These are phyloP conservation scores for Gossypium raimondii DNA, from an alignment of 345 rosid genomes.

Conservation along the genomic window DNA sequence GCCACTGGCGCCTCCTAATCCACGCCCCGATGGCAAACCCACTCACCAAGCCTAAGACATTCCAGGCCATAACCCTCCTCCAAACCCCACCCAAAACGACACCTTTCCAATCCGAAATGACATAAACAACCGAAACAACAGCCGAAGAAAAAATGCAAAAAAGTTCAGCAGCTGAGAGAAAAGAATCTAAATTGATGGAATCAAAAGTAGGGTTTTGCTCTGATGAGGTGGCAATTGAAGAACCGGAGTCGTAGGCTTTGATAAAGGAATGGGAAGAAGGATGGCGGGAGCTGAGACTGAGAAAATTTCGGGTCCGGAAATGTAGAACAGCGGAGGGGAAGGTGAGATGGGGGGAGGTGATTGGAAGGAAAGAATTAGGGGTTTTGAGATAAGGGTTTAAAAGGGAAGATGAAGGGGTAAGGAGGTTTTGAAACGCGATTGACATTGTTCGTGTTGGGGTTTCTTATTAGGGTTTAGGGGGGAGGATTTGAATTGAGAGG, in stretches of 20 bases:
- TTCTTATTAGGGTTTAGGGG: slow-evolving; percentile 6
- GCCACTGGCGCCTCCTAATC: slow-evolving; percentile 79
- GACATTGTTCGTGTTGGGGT: slow-evolving; percentile 25
- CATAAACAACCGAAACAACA: slow-evolving; percentile 37
- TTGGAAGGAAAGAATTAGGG: slow-evolving; percentile 25
- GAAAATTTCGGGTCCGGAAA: slow-evolving; percentile 9
- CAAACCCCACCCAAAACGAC: slow-evolving; percentile 43
- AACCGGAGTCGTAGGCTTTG: slow-evolving; percentile 28
- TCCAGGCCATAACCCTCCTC: slow-evolving; percentile 48
- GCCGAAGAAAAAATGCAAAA: slow-evolving; percentile 61
- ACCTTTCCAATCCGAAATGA: slow-evolving; percentile 29
- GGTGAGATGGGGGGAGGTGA: slow-evolving; percentile 24
- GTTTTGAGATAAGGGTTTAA: slow-evolving; percentile 20
- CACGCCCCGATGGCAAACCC: slow-evolving; percentile 56
- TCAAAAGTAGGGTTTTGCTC: slow-evolving; percentile 17
- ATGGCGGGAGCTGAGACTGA: slow-evolving; percentile 1
- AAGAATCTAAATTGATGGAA: slow-evolving; percentile 34
- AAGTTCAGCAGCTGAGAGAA: slow-evolving; percentile 51
- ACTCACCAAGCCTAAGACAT: slow-evolving; percentile 46
- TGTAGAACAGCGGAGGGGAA: slow-evolving; percentile 11
- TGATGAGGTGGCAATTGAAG: slow-evolving; percentile 16
- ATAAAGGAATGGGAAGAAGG: slow-evolving; percentile 20
- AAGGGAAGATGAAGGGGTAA: slow-evolving; percentile 22
- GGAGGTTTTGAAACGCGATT: slow-evolving; percentile 37
- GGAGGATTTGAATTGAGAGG: not conserved